Conservation (phyloP, 176 grass and related monocot species). For the Bolboschoenus planiculmis region DNA sequence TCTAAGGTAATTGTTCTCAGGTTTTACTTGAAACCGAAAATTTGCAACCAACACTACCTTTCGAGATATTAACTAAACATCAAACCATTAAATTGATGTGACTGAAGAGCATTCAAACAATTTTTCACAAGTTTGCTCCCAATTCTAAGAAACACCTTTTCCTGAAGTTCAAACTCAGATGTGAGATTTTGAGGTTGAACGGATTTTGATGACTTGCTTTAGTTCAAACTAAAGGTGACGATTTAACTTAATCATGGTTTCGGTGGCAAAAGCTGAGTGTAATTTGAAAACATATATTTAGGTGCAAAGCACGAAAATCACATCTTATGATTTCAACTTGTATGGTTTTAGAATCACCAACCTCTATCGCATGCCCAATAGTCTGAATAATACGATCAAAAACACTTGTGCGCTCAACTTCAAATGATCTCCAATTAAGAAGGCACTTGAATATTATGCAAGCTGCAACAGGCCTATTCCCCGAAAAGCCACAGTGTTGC, state of each 20-base stretch:
- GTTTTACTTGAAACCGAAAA: neutral
- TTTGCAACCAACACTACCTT: neutral
- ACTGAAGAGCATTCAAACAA: neutral
- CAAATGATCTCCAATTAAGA: conserved; percentile 99
- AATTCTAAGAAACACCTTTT: neutral
- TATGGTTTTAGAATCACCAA: conserved; percentile 24
- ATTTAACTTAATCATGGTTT: neutral
- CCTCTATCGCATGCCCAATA: conserved; percentile 98
- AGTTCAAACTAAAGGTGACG: neutral
- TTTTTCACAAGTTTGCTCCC: neutral
- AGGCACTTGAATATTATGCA: conserved; percentile 99
- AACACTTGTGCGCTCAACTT: conserved; percentile 98
- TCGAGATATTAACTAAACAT: neutral
- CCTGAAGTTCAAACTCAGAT: neutral
- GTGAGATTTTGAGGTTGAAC: neutral
- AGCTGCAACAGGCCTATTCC: conserved; percentile 71
- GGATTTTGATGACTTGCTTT: neutral
- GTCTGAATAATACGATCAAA: conserved; percentile 99
- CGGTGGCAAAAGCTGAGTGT: neutral
- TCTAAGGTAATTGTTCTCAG: neutral
- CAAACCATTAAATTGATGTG: neutral
- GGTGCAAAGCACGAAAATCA: neutral
- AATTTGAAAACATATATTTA: neutral
- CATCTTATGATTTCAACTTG: neutral
- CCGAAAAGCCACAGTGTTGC: conserved; percentile 83